Percentiles rank a stretch among this genome's conserved stretches.
Evolutionary conservation across 345 rosid genomes (phyloP).

Genomic region (Syzygium aromaticum): DNA sequence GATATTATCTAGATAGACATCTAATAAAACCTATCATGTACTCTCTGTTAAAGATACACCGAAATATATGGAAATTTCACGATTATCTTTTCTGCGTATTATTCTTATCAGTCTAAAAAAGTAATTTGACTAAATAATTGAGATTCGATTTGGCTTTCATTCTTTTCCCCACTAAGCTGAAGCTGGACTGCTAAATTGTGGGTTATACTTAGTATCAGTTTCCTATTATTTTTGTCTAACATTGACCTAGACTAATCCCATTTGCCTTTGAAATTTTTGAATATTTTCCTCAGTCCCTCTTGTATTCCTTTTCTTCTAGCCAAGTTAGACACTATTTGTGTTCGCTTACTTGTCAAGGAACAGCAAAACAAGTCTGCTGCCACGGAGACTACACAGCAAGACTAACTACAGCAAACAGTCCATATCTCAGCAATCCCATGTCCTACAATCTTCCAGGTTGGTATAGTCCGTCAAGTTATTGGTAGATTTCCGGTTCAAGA

Average conservation of each 20-base stretch:
- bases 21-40: too few species aligned
- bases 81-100: background rate
- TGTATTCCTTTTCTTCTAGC: background rate
- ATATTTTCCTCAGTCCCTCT: background rate
- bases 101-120: fast-evolving
- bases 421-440: background rate
- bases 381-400: background rate
- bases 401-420: background rate
- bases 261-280: background rate
- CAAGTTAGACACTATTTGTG: background rate
- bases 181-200: background rate
- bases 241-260: background rate
- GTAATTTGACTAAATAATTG: background rate
- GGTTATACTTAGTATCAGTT: background rate
- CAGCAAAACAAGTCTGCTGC: background rate
- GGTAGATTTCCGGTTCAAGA: background rate
- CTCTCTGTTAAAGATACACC: too few species aligned
- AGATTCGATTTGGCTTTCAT: background rate
- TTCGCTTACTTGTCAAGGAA: background rate
- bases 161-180: background rate
- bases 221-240: background rate
- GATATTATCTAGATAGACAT: background rate
- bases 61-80: too few species aligned
- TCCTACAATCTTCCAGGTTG: background rate
- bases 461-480: background rate